Evolutionary conservation across 768 basidiomycete species (phyloP), one percentile per base, ranked within the genome.

Genomic region (Auriscalpium vulgare): DNA sequence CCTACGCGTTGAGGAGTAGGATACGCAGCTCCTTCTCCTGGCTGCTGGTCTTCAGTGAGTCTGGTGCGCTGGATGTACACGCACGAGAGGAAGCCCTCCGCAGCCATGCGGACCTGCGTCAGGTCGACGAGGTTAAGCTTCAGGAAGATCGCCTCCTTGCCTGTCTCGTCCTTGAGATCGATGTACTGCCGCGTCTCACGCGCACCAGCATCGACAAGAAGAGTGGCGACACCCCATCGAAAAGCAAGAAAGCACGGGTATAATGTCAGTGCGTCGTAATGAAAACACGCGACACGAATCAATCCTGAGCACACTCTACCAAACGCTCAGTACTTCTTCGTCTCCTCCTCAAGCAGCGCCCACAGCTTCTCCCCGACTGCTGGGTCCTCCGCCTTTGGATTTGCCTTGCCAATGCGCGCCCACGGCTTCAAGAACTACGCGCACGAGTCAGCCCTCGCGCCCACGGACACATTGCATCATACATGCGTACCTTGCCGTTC

Each of bases 341-440:
- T 47, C 50, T 68, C 63, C 37, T 66, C 65, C 51, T 70, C 68
- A 35, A 72, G 48, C 67, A 68, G 71, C 0, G 47, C 51, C 68
- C 68, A 72, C n/a, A 72, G 49, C 58, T 54, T 67, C 50, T 59
- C 59, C 10, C 65, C 69, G 4, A 63, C 11, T 34, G 62, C 61
- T 4, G 59, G 63, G 44, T 69, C 67, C n/a, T 62, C 55, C 8
- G 59, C 56, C 1, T 50, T 57, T 43, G 52, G 52, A 34, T 56
- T 59, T 2, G 64, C 23, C 14, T 54, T 38, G 1, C 67, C 66
- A 0, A 58, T 44, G 1, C 65, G 57, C 7, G 67, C 69, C 64
- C 65, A 71, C 0, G 70, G 70, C 17, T 69, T 59, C 17, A 69
- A 56, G 47, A 66, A 67, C 56, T 16, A 16, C 29, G 21, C 16